Evolutionary conservation across 306 rosid species (phyloP).

Genomic region (Pyrus bretschneideri): DNA sequence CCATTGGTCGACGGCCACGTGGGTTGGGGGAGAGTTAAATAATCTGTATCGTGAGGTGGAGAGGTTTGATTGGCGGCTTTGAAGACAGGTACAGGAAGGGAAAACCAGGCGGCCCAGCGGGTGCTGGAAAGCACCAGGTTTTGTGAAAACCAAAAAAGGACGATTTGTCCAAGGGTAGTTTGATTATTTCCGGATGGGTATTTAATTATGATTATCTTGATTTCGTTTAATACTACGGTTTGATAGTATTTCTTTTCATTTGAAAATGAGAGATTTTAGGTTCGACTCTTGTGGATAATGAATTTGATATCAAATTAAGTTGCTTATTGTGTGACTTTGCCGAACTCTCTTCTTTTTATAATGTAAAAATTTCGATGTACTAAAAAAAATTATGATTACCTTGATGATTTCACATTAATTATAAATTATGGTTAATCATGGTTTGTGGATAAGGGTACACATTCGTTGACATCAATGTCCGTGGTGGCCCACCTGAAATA

Average conservation of each 20-base stretch:
- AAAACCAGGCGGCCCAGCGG: conserved; percentile 8
- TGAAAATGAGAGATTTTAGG: rapidly evolving
- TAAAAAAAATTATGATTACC: background rate
- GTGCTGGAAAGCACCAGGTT: background rate
- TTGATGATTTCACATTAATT: background rate
- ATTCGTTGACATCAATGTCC: too few relatives aligned
- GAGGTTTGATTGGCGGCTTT: background rate
- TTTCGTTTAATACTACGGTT: rapidly evolving
- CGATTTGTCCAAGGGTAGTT: background rate
- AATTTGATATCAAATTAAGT: too few relatives aligned
- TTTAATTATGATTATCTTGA: background rate
- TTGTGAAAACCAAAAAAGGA: background rate
- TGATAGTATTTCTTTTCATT: rapidly evolving
- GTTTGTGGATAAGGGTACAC: too few relatives aligned
- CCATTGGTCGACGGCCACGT: background rate
- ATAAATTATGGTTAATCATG: too few relatives aligned
- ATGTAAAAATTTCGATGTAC: too few relatives aligned
- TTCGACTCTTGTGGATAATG: rapidly evolving
- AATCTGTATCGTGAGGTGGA: background rate
- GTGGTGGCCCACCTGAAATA: too few relatives aligned
- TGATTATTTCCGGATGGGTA: background rate
- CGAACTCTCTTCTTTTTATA: rapidly evolving
- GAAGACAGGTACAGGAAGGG: background rate
- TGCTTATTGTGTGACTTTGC: rapidly evolving
- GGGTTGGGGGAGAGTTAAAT: background rate